Conservation (phyloP, 169 alveolate genomes). For the Cryptosporidium canis region DNA sequence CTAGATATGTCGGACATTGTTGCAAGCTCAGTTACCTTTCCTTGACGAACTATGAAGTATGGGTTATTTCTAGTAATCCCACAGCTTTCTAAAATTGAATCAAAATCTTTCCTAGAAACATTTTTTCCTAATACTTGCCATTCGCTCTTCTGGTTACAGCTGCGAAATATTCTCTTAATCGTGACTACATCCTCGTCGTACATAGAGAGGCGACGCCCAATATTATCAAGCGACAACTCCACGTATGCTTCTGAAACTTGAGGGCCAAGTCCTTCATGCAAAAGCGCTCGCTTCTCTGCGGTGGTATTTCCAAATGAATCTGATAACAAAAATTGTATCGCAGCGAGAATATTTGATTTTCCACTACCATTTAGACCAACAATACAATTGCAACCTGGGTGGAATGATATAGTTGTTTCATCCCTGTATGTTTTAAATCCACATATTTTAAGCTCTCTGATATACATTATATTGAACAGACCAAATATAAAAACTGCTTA, state of each 20-base stretch:
- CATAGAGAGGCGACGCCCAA: slow-evolving; percentile 80
- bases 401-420: slow-evolving; percentile 79
- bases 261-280: slow-evolving; percentile 82
- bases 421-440: slow-evolving; percentile 88
- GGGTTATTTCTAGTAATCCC: slow-evolving; percentile 85
- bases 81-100: slow-evolving; percentile 81
- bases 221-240: slow-evolving; percentile 81
- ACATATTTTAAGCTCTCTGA: slow-evolving; percentile 83
- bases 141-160: slow-evolving; percentile 80
- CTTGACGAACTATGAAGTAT: slow-evolving; percentile 84
- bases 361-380: slow-evolving; percentile 86
- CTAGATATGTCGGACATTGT: slow-evolving; percentile 82
- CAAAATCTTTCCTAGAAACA: slow-evolving; percentile 81
- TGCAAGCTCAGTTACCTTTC: slow-evolving; percentile 81
- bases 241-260: slow-evolving; percentile 77
- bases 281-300: slow-evolving; percentile 78
- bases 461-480: slow-evolving; percentile 78
- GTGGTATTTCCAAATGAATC: slow-evolving; percentile 77
- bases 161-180: slow-evolving; percentile 75
- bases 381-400: slow-evolving; percentile 83
- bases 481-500: not conserved
- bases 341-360: slow-evolving; percentile 81
- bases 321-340: slow-evolving; percentile 80
- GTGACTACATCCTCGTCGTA: slow-evolving; percentile 78
- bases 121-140: slow-evolving; percentile 80